A percentile compares a stretch with the other conserved stretches of the same genome.
phyloP scores from a whole-genome alignment of 345 rosid species.

The Carallia brachiata region DNA sequence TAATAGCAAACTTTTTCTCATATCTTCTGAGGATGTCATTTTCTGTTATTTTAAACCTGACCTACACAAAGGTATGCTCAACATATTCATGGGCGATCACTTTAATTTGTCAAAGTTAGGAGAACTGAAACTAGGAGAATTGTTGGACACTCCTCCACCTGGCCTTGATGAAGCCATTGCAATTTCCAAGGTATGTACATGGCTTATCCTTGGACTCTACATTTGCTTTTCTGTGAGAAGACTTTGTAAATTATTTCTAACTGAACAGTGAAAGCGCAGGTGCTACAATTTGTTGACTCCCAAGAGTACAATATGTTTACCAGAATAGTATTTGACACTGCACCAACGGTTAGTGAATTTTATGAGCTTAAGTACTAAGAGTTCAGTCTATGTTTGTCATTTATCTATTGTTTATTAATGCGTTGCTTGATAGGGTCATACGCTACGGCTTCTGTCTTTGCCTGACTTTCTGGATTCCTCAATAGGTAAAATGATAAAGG shows the following conservation, averaged over 20 bases:
- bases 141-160: constrained; percentile 70
- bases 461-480: constrained; percentile 83
- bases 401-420: constrained; percentile 9
- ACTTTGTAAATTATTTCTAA: background rate
- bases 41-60: background rate
- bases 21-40: background rate
- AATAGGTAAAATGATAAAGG: constrained; percentile 77
- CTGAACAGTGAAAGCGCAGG: constrained; percentile 41
- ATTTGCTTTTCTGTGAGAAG: background rate
- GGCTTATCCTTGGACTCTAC: background rate
- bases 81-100: background rate
- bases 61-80: background rate
- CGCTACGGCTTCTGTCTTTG: constrained; percentile 74
- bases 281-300: constrained; percentile 65
- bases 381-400: constrained; percentile 5
- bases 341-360: constrained; percentile 63
- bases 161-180: constrained; percentile 76
- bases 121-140: constrained; percentile 69
- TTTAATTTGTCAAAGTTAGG: constrained; percentile 42
- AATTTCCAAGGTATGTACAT: constrained; percentile 59
- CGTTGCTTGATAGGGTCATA: constrained; percentile 59
- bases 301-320: constrained; percentile 62
- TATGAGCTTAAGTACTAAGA: constrained; percentile 7
- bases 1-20: background rate
- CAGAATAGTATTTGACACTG: constrained; percentile 71